phyloP scores from a whole-genome alignment of 2,329 filamentous ascomycete genomes.

The Verticillium nonalfalfae region DNA sequence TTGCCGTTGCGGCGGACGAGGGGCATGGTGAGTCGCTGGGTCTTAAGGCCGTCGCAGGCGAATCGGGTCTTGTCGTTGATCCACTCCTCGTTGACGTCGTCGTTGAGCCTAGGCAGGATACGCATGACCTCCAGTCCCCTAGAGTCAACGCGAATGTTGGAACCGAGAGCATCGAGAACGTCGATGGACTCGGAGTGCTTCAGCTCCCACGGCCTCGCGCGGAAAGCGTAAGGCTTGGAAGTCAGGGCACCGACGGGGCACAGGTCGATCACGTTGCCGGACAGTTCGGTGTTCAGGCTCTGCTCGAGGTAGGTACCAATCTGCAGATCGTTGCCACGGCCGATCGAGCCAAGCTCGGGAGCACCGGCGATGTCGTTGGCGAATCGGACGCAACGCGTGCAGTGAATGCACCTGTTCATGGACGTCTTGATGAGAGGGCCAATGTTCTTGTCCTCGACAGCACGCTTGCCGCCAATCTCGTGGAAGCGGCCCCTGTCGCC shows the following conservation, averaged over 20 bases:
- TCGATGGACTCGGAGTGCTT: conserved; percentile 96
- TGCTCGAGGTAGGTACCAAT: conserved; percentile 97
- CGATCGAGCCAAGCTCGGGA: conserved; percentile 87
- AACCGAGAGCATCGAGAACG: conserved; percentile 86
- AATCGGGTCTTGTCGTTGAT: conserved; percentile 98
- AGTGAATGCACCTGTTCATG: conserved; percentile 99
- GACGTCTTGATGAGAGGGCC: conserved; percentile 97
- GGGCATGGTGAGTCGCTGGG: conserved; percentile 89
- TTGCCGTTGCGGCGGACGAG: conserved; percentile 82
- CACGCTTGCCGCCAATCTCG: conserved; percentile 91
- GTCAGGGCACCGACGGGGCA: conserved; percentile 96
- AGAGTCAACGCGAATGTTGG: conserved; percentile 89
- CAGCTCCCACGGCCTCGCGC: conserved; percentile 92
- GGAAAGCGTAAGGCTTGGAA: conserved; percentile 97
- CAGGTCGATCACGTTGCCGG: conserved; percentile 95
- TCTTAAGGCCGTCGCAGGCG: conserved; percentile 93
- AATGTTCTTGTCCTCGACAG: conserved; percentile 99
- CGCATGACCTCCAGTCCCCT: conserved; percentile 96
- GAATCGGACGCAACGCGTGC: conserved; percentile 95
- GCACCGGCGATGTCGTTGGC: conserved; percentile 96
- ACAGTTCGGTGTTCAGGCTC: conserved; percentile 89
- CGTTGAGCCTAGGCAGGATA: conserved; percentile 85
- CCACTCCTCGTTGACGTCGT: conserved; percentile 99
- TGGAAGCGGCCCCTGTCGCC: conserved; percentile 95
- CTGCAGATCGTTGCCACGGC: conserved; percentile 94